These are phyloP conservation scores for Coniosporium tulheliwenetii DNA, from an alignment of 2,329 filamentous ascomycete species.

Conservation along the genomic window DNA sequence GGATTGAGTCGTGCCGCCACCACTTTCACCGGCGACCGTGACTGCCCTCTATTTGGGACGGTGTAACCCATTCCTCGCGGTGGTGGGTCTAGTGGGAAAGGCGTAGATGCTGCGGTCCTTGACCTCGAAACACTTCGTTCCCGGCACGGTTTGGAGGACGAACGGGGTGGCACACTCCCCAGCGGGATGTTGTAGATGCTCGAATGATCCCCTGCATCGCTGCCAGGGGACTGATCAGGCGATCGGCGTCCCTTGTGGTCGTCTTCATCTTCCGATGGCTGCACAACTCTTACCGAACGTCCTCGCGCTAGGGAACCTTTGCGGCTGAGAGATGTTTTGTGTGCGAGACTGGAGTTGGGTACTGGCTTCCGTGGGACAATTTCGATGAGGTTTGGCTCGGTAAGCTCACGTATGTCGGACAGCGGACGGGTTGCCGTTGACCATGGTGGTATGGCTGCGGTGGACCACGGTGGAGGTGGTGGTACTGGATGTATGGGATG, in stretches of 20 bases:
- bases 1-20: conserved; percentile 23
- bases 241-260: conserved; percentile 4
- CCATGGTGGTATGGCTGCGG: not conserved
- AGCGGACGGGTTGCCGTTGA: conserved; percentile 24
- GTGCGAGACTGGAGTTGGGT: conserved; percentile 9
- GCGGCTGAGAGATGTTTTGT: conserved; percentile 11
- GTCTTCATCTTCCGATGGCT: conserved; percentile 3
- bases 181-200: conserved; percentile 30
- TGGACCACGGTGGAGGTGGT: not conserved
- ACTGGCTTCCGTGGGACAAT: conserved; percentile 4
- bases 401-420: conserved; percentile 34
- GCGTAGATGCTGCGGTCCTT: conserved; percentile 7
- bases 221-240: conserved; percentile 1
- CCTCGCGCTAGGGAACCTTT: conserved; percentile 8
- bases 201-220: conserved; percentile 16
- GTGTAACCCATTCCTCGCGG: conserved; percentile 15
- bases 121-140: conserved; percentile 1
- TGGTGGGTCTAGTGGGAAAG: conserved; percentile 5
- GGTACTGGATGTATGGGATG: not conserved
- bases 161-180: conserved; percentile 27
- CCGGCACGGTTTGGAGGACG: conserved; percentile 23
- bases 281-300: conserved; percentile 11
- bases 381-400: conserved; percentile 30
- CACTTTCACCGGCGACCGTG: conserved; percentile 32
- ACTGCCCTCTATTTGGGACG: conserved; percentile 28